Percentiles rank a stretch among this genome's conserved stretches.
phyloP scores from a whole-genome alignment of 1,284 basidiomycete genomes.

The Ganoderma lingzhi region DNA sequence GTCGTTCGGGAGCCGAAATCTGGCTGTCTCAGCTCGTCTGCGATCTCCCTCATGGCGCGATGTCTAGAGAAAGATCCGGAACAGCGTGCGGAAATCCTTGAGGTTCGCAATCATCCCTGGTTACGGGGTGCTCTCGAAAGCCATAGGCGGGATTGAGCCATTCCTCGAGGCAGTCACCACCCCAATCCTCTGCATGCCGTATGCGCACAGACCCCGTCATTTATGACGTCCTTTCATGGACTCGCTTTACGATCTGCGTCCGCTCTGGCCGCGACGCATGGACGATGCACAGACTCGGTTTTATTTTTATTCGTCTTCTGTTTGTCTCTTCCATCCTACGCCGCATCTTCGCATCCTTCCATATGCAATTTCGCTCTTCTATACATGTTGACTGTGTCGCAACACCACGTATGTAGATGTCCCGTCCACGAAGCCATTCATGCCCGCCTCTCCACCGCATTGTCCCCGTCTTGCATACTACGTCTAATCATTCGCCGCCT shows the following conservation, averaged over 20 bases:
- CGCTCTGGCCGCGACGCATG: constrained; percentile 18
- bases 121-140: constrained; percentile 50
- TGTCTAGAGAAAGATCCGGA: constrained; percentile 82
- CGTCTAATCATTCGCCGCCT: neutral
- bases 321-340: constrained; percentile 22
- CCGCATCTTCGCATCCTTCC: constrained; percentile 13
- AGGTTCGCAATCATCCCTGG: constrained; percentile 85
- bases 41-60: constrained; percentile 61
- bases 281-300: constrained; percentile 15
- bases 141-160: constrained; percentile 25
- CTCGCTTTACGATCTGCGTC: constrained; percentile 6
- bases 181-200: neutral
- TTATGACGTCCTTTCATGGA: neutral
- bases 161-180: neutral
- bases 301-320: constrained; percentile 28
- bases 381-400: constrained; percentile 14
- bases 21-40: constrained; percentile 33
- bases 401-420: constrained; percentile 5
- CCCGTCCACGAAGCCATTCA: constrained; percentile 2
- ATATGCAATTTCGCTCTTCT: constrained; percentile 18
- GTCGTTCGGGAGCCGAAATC: constrained; percentile 39
- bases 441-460: neutral
- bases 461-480: constrained; percentile 9
- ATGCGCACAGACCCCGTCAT: neutral
- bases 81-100: constrained; percentile 70